A percentile compares a stretch with the other conserved stretches of the same genome.
Evolutionary conservation across 495 filamentous ascomycete species (phyloP).

Genomic region (Xylaria cubensis): DNA sequence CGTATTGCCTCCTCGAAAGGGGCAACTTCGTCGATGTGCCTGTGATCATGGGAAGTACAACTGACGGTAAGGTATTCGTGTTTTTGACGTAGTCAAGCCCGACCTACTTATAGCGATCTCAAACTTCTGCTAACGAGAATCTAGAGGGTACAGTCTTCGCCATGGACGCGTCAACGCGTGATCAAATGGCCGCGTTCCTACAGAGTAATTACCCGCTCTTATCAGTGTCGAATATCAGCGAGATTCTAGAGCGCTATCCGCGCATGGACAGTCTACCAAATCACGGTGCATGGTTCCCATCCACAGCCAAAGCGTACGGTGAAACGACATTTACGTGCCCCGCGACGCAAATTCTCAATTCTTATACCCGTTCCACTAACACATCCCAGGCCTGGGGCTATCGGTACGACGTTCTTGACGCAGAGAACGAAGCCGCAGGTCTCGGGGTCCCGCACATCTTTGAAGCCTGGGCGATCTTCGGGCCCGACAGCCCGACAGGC

Average conservation of each 20-base stretch:
- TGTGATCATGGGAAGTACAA: constrained; percentile 51
- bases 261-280: constrained; percentile 32
- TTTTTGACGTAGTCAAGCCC: not conserved
- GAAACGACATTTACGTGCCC: constrained; percentile 72
- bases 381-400: constrained; percentile 39
- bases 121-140: not conserved
- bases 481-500: constrained; percentile 43
- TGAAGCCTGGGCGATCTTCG: constrained; percentile 52
- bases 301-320: constrained; percentile 60
- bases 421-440: constrained; percentile 30
- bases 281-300: constrained; percentile 48
- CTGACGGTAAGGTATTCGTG: constrained; percentile 38
- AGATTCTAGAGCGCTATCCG: constrained; percentile 45
- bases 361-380: constrained; percentile 25
- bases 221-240: constrained; percentile 53
- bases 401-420: constrained; percentile 42
- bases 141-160: constrained; percentile 60
- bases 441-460: constrained; percentile 46
- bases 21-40: constrained; percentile 44
- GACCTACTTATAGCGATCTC: not conserved
- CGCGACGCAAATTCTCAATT: constrained; percentile 43
- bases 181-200: constrained; percentile 57
- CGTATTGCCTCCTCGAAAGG: constrained; percentile 37
- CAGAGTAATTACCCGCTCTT: constrained; percentile 53
- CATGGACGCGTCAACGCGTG: constrained; percentile 49